These are phyloP conservation scores for Penicillium samsonianum DNA, from an alignment of 495 filamentous ascomycete genomes.

Conservation along the genomic window DNA sequence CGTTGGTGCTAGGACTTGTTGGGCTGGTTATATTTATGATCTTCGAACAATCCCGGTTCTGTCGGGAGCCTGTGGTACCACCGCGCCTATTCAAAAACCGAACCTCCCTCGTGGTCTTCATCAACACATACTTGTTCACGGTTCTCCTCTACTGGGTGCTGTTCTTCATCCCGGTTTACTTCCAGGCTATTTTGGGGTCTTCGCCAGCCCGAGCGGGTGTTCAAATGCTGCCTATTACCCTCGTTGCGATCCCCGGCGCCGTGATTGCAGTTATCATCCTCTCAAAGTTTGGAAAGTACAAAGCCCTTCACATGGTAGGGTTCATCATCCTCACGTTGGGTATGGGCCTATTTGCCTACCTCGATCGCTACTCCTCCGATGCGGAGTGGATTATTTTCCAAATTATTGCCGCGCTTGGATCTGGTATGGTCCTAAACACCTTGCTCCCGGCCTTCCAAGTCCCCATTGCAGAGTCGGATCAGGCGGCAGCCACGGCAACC, in stretches of 20 bases:
- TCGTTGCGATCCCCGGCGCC: conserved; percentile 35
- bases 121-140: conserved; percentile 27
- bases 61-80: conserved; percentile 21
- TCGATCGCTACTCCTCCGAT: conserved; percentile 31
- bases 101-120: conserved; percentile 21
- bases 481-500: not conserved
- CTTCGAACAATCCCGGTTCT: too few species aligned
- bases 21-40: too few species aligned
- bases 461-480: conserved; percentile 29
- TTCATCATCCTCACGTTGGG: conserved; percentile 42
- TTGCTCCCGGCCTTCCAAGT: conserved; percentile 45
- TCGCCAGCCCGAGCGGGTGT: conserved; percentile 40
- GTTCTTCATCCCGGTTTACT: conserved; percentile 52
- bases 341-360: conserved; percentile 43
- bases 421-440: conserved; percentile 32
- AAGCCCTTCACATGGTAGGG: conserved; percentile 42
- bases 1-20: too few species aligned
- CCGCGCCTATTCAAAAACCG: conserved; percentile 22
- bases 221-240: conserved; percentile 36
- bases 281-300: conserved; percentile 46
- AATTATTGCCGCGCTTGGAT: conserved; percentile 36
- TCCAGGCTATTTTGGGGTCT: conserved; percentile 39
- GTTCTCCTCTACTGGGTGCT: conserved; percentile 32
- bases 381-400: conserved; percentile 14
- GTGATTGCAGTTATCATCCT: conserved; percentile 35